A percentile compares a stretch with the other conserved stretches of the same genome.
These are phyloP conservation scores for Sphaerobolus stellatus DNA, from an alignment of 1,284 basidiomycete genomes.

Conservation along the genomic window DNA sequence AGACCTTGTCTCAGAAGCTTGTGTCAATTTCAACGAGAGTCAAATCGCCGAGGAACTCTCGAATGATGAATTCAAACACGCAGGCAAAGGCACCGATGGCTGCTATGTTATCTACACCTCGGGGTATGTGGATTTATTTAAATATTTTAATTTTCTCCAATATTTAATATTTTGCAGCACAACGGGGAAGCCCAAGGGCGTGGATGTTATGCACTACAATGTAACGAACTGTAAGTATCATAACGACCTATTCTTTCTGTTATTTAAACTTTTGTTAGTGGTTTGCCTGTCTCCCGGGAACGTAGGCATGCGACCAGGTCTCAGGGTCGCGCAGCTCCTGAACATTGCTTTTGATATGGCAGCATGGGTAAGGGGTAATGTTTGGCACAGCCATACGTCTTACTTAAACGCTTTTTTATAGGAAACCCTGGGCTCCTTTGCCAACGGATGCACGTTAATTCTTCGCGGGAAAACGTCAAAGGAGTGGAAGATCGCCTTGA, in stretches of 20 bases:
- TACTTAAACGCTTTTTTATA: conserved; percentile 20
- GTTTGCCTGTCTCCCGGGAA: conserved; percentile 55
- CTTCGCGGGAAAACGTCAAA: conserved; percentile 55
- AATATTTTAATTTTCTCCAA: not conserved
- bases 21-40: conserved; percentile 25
- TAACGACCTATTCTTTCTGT: not conserved
- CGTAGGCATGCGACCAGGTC: conserved; percentile 52
- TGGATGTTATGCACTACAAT: conserved; percentile 56
- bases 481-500: conserved; percentile 57
- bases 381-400: not conserved
- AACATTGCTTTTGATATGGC: conserved; percentile 65
- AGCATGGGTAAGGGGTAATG: conserved; percentile 45
- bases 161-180: conserved; percentile 36
- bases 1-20: conserved; percentile 27
- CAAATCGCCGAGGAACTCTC: conserved; percentile 41
- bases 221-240: conserved; percentile 51
- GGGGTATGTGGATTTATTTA: conserved; percentile 36
- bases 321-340: conserved; percentile 56
- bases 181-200: conserved; percentile 58
- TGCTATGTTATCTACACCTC: conserved; percentile 63
- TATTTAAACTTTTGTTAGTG: conserved; percentile 35
- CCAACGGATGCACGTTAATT: conserved; percentile 56
- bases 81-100: conserved; percentile 32
- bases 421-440: conserved; percentile 57
- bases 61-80: conserved; percentile 23